A percentile compares a stretch with the other conserved stretches of the same genome.
Evolutionary conservation across 2,329 filamentous ascomycete genomes (phyloP).

Genomic region (Phoma sp.): DNA sequence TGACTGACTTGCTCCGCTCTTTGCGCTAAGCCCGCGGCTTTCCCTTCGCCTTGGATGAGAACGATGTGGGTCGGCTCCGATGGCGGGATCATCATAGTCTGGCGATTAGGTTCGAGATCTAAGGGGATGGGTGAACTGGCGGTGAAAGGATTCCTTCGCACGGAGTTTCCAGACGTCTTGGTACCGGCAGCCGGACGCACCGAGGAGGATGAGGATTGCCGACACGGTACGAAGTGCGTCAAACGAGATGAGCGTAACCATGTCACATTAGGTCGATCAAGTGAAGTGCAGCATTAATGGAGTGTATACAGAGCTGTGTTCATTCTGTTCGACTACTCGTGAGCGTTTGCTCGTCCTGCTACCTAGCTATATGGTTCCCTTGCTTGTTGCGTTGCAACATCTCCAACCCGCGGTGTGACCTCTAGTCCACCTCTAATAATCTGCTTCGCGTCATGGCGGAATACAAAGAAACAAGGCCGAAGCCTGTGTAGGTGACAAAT

Average conservation of each 20-base stretch:
- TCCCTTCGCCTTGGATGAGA: constrained; percentile 8
- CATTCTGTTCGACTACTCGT: constrained; percentile 15
- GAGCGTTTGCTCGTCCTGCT: constrained; percentile 13
- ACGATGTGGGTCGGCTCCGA: constrained; percentile 15
- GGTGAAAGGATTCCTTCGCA: constrained; percentile 2
- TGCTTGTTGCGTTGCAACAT: constrained; percentile 16
- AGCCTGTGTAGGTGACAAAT: constrained; percentile 44
- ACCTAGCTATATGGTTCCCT: constrained; percentile 11
- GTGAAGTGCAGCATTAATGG: not conserved
- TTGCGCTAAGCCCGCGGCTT: constrained; percentile 13
- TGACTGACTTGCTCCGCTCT: constrained; percentile 19
- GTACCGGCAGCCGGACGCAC: not conserved
- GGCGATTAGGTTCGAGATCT: constrained; percentile 19
- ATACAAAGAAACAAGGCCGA: constrained; percentile 28
- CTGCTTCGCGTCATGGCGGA: constrained; percentile 10
- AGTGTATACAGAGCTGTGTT: constrained; percentile 6
- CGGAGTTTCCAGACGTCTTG: constrained; percentile 4
- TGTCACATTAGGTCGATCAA: not conserved
- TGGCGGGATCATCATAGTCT: constrained; percentile 7
- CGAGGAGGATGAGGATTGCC: not conserved
- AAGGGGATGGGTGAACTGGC: constrained; percentile 13
- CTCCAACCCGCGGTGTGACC: constrained; percentile 16
- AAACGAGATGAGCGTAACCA: not conserved
- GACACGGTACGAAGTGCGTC: not conserved
- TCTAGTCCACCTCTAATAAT: constrained; percentile 15